Base-by-base conservation (phyloP, 2,329 filamentous ascomycete genomes). In the Nectriaceae sp. region DNA sequence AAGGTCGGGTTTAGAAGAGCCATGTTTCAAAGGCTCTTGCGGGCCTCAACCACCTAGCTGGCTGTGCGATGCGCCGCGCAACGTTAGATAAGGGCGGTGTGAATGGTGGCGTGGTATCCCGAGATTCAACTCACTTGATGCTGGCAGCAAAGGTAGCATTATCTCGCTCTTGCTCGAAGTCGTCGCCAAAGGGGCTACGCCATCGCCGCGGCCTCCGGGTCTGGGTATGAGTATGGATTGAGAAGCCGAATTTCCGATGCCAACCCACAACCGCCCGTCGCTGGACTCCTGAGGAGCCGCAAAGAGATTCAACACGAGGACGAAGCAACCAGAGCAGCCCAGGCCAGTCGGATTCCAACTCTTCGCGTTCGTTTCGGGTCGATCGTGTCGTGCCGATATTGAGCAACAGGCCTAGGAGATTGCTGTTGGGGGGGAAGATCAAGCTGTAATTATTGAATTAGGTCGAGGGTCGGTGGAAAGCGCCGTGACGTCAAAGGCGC, bases 1-100 rank as follows among this genome's bases (percentile, higher is more conserved):
- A 96, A 96, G 59, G 93, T 89, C 61, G 87, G 87, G 64, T 80
- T 84, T 60, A 86, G 73, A 60, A 86, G 78, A 65, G 84, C 83
- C 84, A 87, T 87, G 59, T 44, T 62, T 46, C 45, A 44, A 54
- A 53, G 55, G 57, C 60, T 50, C 54, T 40, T 44, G 42, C 49
- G 48, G 58, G 46, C 60, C 57, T 56, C 53, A 55, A 56, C 57
- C 54, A 44, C 61, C 59, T 61, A 57, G 48, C 46, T 57, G 42
- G 54, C 58, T 64, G 37, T n/a, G 19, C 10, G 36, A 49, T 47
- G 52, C 62, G 54, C 58, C 64, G 37, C 33, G 19, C 10, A 39
- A 49, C 49, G 52, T 63, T 54, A 63, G 58, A 41, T 36, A 52
- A 44, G 44, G 45, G 58, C 58, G 56, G 58, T 63, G 58, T 54